Conservation (phyloP, 73 alveolate genomes). For the Paramecium octaurelia region DNA sequence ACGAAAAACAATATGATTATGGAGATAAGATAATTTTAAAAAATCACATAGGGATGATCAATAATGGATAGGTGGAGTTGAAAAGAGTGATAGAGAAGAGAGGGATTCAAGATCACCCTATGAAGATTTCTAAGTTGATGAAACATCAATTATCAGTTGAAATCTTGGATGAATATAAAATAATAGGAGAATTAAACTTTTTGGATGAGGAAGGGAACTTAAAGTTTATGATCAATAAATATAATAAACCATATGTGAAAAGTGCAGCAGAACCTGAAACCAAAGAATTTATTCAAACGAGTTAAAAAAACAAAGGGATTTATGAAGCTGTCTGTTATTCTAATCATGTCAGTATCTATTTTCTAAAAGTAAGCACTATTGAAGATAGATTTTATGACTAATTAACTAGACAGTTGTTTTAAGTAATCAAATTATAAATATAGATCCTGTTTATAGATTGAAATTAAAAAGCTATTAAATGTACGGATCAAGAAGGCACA, state of each 20-base stretch:
- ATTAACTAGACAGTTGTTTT: neutral
- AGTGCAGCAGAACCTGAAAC: conserved; percentile 17
- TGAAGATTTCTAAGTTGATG: neutral
- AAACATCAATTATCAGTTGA: neutral
- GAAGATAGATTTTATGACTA: conserved; percentile 17
- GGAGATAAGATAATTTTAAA: conserved; percentile 1
- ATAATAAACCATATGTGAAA: neutral
- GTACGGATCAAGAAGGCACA: conserved; percentile 9
- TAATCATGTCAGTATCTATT: neutral
- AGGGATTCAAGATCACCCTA: conserved; percentile 28
- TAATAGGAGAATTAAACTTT: conserved; percentile 5
- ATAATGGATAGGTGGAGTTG: neutral
- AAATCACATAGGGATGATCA: neutral
- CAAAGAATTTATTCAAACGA: neutral
- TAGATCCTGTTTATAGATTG: neutral
- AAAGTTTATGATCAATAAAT: neutral
- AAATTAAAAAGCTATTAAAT: neutral
- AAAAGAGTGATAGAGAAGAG: neutral
- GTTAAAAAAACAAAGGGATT: neutral
- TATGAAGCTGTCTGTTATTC: conserved; percentile 28
- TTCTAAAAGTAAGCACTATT: neutral
- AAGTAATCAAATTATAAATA: neutral
- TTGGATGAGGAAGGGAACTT: conserved; percentile 2
- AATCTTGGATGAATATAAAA: neutral
- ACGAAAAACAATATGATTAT: neutral